Conservation (phyloP, 1,284 basidiomycete genomes). For the Tetrapyrgos nigripes region DNA sequence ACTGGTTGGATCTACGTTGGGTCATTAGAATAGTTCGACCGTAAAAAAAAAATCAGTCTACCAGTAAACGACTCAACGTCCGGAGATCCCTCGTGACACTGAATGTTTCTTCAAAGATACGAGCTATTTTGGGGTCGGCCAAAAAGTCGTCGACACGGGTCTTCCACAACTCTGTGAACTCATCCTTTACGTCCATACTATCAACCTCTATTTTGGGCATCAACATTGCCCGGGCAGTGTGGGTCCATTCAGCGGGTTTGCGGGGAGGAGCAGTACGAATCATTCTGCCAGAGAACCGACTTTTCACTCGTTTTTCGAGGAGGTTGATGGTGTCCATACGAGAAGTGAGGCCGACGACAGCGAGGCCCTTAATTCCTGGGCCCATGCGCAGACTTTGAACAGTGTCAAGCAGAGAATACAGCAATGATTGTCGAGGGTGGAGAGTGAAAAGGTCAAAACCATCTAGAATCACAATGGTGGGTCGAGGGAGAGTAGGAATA, state of each 20-base stretch:
- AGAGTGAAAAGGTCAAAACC: constrained; percentile 91
- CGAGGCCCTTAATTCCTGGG: constrained; percentile 68
- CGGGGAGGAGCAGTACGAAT: constrained; percentile 74
- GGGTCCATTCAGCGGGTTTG: constrained; percentile 58
- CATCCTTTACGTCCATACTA: constrained; percentile 34
- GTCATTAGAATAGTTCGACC: neutral
- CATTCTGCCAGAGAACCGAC: constrained; percentile 91
- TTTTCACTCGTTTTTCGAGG: constrained; percentile 95
- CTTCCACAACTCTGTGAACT: constrained; percentile 67
- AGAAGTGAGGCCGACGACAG: constrained; percentile 83
- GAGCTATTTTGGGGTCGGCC: constrained; percentile 48
- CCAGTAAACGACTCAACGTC: constrained; percentile 70
- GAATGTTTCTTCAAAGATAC: constrained; percentile 63
- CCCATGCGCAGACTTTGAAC: constrained; percentile 72
- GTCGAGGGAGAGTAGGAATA: constrained; percentile 77
- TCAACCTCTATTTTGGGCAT: constrained; percentile 29
- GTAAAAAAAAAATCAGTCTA: constrained; percentile 41
- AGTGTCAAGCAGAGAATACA: constrained; percentile 90
- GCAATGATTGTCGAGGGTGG: constrained; percentile 86
- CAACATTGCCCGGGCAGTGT: constrained; percentile 52
- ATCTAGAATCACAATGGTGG: constrained; percentile 86
- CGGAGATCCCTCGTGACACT: constrained; percentile 73
- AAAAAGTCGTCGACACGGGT: constrained; percentile 63
- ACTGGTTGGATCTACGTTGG: constrained; percentile 55
- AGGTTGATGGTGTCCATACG: constrained; percentile 88